Evolutionary conservation across 345 rosid genomes (phyloP).

Genomic region (Camelina laxa): DNA sequence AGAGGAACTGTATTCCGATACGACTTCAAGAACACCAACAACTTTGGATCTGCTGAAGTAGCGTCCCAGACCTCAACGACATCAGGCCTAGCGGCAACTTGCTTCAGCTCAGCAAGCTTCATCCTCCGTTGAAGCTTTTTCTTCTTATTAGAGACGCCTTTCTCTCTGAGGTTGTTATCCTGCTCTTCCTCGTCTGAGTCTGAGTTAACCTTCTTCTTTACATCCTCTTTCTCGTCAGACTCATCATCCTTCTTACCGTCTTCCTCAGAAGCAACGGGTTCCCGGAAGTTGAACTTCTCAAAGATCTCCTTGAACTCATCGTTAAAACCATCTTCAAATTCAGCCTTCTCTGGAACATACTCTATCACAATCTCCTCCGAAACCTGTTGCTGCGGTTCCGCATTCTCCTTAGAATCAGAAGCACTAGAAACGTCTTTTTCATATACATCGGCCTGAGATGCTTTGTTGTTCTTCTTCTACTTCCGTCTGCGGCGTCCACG

Average conservation of each 20-base stretch:
- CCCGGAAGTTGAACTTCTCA: constrained; percentile 78
- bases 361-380: constrained; percentile 75
- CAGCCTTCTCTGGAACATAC: constrained; percentile 88
- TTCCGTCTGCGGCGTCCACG: constrained; percentile 97
- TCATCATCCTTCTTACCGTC: constrained; percentile 64
- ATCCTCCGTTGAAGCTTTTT: too few relatives aligned
- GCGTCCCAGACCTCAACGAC: too few relatives aligned
- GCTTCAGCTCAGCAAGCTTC: too few relatives aligned
- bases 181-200: too few relatives aligned
- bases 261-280: constrained; percentile 66
- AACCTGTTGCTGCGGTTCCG: constrained; percentile 60
- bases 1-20: too few relatives aligned
- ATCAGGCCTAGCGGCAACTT: too few relatives aligned
- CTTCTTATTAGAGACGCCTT: too few relatives aligned
- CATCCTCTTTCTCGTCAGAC: constrained; percentile 61
- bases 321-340: constrained; percentile 75
- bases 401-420: constrained; percentile 58
- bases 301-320: constrained; percentile 83
- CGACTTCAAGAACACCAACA: too few relatives aligned
- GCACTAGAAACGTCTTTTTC: constrained; percentile 49
- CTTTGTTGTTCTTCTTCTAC: constrained; percentile 86
- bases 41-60: too few relatives aligned
- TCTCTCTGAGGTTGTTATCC: too few relatives aligned
- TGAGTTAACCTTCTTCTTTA: constrained; percentile 69
- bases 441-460: constrained; percentile 40